A percentile compares a stretch with the other conserved stretches of the same genome.
These are phyloP conservation scores for Zygosaccharomyces sapae DNA, from an alignment of 1,139 yeast species.

Conservation along the genomic window DNA sequence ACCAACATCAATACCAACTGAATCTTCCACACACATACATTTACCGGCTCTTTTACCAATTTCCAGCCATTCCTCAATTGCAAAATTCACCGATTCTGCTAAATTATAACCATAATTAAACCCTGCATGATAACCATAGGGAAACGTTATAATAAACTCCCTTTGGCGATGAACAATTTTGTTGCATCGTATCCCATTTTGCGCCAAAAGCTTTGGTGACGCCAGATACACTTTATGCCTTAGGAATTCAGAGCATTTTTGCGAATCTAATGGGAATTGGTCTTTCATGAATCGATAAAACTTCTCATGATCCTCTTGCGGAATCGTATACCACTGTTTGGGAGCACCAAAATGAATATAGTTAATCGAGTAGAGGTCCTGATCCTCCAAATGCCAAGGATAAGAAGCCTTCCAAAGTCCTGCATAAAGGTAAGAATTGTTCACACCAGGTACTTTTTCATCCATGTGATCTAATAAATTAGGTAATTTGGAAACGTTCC, in stretches of 20 bases:
- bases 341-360: conserved; percentile 89
- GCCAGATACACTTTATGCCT: conserved; percentile 78
- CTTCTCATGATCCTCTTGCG: conserved; percentile 55
- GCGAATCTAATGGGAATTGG: conserved; percentile 60
- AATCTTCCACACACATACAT: conserved; percentile 69
- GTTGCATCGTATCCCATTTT: conserved; percentile 59
- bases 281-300: conserved; percentile 68
- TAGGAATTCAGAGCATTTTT: conserved; percentile 64
- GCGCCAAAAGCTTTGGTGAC: conserved; percentile 59
- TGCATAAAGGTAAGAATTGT: conserved; percentile 78
- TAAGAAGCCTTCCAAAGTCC: conserved; percentile 90
- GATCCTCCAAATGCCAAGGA: conserved; percentile 89
- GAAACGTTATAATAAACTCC: conserved; percentile 79
- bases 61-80: conserved; percentile 78
- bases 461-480: conserved; percentile 65
- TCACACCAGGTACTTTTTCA: conserved; percentile 73
- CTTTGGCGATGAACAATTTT: conserved; percentile 62
- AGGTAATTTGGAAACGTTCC: conserved; percentile 80
- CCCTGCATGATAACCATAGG: conserved; percentile 84
- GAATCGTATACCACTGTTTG: conserved; percentile 85
- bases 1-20: conserved; percentile 69
- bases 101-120: conserved; percentile 81
- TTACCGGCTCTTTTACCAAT: conserved; percentile 57
- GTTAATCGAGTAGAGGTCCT: conserved; percentile 78
- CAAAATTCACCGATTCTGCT: conserved; percentile 84